These are phyloP conservation scores for Ailanthus altissimus DNA, from an alignment of 345 rosid species.

Conservation along the genomic window DNA sequence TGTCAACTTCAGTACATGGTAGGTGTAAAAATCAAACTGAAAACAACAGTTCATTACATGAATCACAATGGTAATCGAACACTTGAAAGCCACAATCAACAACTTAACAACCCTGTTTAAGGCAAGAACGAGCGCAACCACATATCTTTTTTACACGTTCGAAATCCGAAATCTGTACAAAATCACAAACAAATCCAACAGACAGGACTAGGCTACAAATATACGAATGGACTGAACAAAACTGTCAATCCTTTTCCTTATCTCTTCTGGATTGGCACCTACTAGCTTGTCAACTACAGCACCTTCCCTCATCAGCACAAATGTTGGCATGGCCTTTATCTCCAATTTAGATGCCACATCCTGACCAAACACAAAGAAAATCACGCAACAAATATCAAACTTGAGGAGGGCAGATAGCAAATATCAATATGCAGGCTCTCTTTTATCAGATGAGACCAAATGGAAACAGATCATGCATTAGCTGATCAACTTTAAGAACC, in stretches of 20 bases:
- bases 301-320: constrained; percentile 70
- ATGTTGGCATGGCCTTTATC: constrained; percentile 95
- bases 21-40: not conserved
- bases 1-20: not conserved
- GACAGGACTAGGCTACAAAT: constrained; percentile 30
- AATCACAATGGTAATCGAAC: not conserved
- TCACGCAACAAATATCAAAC: not conserved
- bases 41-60: not conserved
- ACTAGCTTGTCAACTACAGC: constrained; percentile 65
- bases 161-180: not conserved
- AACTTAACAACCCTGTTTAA: not conserved
- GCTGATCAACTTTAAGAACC: not conserved
- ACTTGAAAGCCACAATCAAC: not conserved
- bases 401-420: not conserved
- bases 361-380: constrained; percentile 37
- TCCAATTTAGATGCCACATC: constrained; percentile 71
- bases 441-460: not conserved
- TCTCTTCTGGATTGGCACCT: constrained; percentile 91
- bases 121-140: constrained; percentile 14
- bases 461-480: not conserved
- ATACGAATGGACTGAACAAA: constrained; percentile 59
- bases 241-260: constrained; percentile 69
- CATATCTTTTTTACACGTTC: constrained; percentile 18
- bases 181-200: not conserved
- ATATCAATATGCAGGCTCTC: not conserved